Percentiles rank a stretch among this genome's conserved stretches.
Evolutionary conservation across 148 eudicot genomes (phyloP).

Genomic region (Chenopodium album): DNA sequence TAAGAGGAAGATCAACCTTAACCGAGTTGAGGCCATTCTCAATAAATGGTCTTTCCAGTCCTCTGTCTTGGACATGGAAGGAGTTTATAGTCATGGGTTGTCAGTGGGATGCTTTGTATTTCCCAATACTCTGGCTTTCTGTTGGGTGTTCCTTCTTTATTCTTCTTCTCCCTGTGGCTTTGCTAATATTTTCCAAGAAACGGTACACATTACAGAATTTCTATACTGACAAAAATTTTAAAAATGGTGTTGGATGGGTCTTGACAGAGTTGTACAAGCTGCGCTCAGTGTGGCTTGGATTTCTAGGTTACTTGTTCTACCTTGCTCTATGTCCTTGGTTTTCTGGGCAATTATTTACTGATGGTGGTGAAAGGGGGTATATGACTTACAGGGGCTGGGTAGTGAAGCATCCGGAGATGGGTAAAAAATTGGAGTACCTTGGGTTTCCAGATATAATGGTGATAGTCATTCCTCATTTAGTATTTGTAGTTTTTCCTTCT

Average conservation of each 20-base stretch:
- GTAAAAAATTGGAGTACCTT: slow-evolving; percentile 43
- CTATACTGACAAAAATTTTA: slow-evolving; percentile 47
- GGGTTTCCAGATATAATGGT: slow-evolving; percentile 91
- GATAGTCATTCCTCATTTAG: slow-evolving; percentile 73
- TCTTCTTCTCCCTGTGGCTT: slow-evolving; percentile 55
- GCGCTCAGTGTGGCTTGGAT: slow-evolving; percentile 50
- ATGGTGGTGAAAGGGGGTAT: slow-evolving; percentile 56
- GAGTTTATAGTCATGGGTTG: slow-evolving; percentile 94
- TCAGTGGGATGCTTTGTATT: slow-evolving; percentile 75
- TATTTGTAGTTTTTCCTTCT: slow-evolving; percentile 65
- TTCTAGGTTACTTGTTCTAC: slow-evolving; percentile 57
- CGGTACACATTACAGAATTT: slow-evolving; percentile 48
- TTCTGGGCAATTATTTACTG: slow-evolving; percentile 62
- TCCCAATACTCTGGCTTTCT: slow-evolving; percentile 59
- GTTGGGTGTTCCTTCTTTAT: slow-evolving; percentile 36
- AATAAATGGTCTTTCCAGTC: slow-evolving; percentile 49
- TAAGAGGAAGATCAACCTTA: slow-evolving; percentile 47
- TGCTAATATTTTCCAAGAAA: slow-evolving; percentile 38
- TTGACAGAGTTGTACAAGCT: slow-evolving; percentile 49
- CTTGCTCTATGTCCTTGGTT: slow-evolving; percentile 85
- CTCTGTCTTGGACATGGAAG: slow-evolving; percentile 74
- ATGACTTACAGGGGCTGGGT: slow-evolving; percentile 95
- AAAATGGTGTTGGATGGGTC: slow-evolving; percentile 55
- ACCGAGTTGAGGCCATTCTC: slow-evolving; percentile 76
- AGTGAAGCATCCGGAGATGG: slow-evolving; percentile 28